Evolutionary conservation across 2,329 filamentous ascomycete genomes (phyloP).

Genomic region (Delphinella strobiligena): DNA sequence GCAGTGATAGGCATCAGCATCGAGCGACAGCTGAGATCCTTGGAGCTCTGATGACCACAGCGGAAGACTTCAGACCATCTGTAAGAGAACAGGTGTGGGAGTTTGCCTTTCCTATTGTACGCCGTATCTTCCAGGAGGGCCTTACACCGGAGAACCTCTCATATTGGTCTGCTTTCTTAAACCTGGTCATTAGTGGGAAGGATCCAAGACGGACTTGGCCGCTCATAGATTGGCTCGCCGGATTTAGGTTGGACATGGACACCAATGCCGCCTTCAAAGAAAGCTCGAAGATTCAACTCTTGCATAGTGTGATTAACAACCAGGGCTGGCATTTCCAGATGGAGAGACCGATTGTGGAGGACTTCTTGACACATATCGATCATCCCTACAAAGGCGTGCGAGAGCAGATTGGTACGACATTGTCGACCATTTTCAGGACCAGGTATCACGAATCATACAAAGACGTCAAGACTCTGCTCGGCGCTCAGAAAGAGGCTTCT

Average conservation of each 20-base stretch:
- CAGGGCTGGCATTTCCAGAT: slow-evolving; percentile 93
- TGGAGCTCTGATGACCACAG: slow-evolving; percentile 69
- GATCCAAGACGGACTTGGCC: slow-evolving; percentile 83
- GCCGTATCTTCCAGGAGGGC: slow-evolving; percentile 77
- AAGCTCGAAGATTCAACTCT: slow-evolving; percentile 83
- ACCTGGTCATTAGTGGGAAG: slow-evolving; percentile 75
- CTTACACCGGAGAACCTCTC: slow-evolving; percentile 86
- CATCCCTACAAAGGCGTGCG: slow-evolving; percentile 97
- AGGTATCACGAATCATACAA: slow-evolving; percentile 90
- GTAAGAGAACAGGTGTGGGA: slow-evolving; percentile 70
- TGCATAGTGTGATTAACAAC: slow-evolving; percentile 79
- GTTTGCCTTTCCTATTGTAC: slow-evolving; percentile 79
- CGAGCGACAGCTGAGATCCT: slow-evolving; percentile 90
- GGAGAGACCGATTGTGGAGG: slow-evolving; percentile 73
- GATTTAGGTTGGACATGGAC: slow-evolving; percentile 82
- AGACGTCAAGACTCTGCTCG: slow-evolving; percentile 62
- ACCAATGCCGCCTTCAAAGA: slow-evolving; percentile 99
- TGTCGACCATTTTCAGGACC: slow-evolving; percentile 80
- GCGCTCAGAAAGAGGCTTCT: slow-evolving; percentile 65
- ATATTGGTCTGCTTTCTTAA: slow-evolving; percentile 92
- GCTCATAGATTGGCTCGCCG: slow-evolving; percentile 67
- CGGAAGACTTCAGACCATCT: slow-evolving; percentile 63
- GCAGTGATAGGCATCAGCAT: slow-evolving; percentile 94
- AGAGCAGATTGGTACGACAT: slow-evolving; percentile 82
- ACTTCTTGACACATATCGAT: slow-evolving; percentile 85